Evolutionary conservation across 108 stramenopile species (phyloP).

Genomic region (Cyclostephanos invisitatus): DNA sequence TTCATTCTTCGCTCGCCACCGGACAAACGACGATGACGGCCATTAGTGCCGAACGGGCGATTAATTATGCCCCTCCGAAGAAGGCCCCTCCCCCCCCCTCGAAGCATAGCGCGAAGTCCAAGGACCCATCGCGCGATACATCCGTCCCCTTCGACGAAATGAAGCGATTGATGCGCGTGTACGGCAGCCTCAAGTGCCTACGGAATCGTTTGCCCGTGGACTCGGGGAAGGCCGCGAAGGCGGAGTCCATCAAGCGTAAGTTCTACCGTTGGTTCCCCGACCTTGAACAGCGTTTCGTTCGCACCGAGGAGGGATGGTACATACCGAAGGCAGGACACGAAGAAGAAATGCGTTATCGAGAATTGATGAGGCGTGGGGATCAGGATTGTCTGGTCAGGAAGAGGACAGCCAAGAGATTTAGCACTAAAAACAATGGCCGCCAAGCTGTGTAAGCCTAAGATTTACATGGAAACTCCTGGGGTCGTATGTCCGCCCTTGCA

Average conservation of each 20-base stretch:
- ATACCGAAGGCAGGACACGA: slow-evolving; percentile 35
- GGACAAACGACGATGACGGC: neutral
- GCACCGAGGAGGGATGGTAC: slow-evolving; percentile 26
- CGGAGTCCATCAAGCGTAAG: slow-evolving; percentile 36
- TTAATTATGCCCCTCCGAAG: slow-evolving; percentile 14
- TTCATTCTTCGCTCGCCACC: neutral
- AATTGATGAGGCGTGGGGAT: slow-evolving; percentile 30
- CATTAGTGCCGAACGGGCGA: neutral
- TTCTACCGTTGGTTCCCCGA: slow-evolving; percentile 55
- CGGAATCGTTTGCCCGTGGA: slow-evolving; percentile 27
- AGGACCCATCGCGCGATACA: slow-evolving; percentile 16
- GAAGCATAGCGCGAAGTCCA: slow-evolving; percentile 17
- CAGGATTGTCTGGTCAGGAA: slow-evolving; percentile 24
- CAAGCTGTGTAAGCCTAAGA: slow-evolving; percentile 9
- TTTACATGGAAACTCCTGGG: neutral
- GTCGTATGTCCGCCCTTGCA: neutral
- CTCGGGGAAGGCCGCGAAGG: slow-evolving; percentile 32
- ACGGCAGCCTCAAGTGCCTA: slow-evolving; percentile 43
- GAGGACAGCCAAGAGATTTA: slow-evolving; percentile 26
- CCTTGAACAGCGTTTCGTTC: slow-evolving; percentile 37
- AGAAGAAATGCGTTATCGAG: slow-evolving; percentile 26
- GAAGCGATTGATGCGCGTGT: slow-evolving; percentile 40
- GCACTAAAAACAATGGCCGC: neutral
- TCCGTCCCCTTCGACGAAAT: slow-evolving; percentile 44
- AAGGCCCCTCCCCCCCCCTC: slow-evolving; percentile 12